Conservation (phyloP, 306 rosid genomes). For the Acacia confusa region DNA sequence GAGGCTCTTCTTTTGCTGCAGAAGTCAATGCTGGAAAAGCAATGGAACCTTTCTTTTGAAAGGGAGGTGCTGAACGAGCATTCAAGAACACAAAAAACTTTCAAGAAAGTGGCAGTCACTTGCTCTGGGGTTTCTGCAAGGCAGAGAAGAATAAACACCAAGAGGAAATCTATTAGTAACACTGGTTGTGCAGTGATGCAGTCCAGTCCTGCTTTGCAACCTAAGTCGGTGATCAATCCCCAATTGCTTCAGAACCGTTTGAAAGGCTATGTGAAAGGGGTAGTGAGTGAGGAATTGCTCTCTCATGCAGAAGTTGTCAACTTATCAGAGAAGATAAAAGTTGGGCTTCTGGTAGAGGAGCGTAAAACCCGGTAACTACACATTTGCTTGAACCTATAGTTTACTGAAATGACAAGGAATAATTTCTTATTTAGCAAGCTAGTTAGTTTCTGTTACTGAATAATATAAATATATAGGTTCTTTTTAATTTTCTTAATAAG, state of each 20-base stretch:
- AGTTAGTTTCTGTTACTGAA: background rate
- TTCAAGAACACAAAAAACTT: slow-evolving; percentile 29
- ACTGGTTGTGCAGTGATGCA: slow-evolving; percentile 31
- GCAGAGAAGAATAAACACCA: slow-evolving; percentile 70
- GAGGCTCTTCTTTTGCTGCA: slow-evolving; percentile 90
- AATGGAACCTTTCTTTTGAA: slow-evolving; percentile 81
- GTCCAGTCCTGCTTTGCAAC: slow-evolving; percentile 44
- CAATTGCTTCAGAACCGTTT: slow-evolving; percentile 58
- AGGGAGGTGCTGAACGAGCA: slow-evolving; percentile 36
- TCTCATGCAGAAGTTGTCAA: slow-evolving; percentile 85
- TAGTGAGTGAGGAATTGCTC: slow-evolving; percentile 66
- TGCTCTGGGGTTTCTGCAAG: slow-evolving; percentile 98
- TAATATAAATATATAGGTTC: background rate
- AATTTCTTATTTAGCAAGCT: background rate
- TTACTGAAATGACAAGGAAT: background rate
- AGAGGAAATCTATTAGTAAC: slow-evolving; percentile 47
- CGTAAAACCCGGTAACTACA: slow-evolving; percentile 70
- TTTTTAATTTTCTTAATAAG: background rate
- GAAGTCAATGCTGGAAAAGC: slow-evolving; percentile 95
- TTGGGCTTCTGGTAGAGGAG: slow-evolving; percentile 75
- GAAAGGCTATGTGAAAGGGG: slow-evolving; percentile 81
- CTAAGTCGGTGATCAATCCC: slow-evolving; percentile 48
- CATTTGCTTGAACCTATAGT: background rate
- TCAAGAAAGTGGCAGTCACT: slow-evolving; percentile 57
- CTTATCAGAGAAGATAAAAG: slow-evolving; percentile 77